Evolutionary conservation across 371 early-diverging fungal species (phyloP), one percentile per base, ranked within the genome.

Genomic region (Capniomyces stellatus): DNA sequence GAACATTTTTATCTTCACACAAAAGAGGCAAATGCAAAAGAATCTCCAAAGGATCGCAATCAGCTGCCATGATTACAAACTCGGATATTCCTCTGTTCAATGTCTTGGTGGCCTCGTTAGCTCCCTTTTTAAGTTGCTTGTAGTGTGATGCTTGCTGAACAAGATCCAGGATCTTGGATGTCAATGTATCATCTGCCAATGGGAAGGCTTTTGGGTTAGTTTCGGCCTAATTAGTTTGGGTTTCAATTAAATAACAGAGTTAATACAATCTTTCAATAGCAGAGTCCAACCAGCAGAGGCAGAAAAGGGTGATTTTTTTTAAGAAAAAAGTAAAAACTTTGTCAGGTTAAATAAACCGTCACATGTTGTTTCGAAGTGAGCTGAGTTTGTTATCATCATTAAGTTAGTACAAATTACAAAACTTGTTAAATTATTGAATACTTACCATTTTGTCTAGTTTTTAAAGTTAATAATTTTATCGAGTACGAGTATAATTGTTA

Each of bases 1-100:
- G 92, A 52, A 96, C 95, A 78, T 95, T 93, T 87, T 99, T 98
- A 74, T 98, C 98, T 77, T 98, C 98, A 77, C 99, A 98, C 57
- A 98, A 75, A 19, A 97, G 80, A 43, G 98, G 96, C 54, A 98
- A 71, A 75, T 98, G 93, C 49, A 94, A 79, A 51, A 96, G 76
- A 64, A 99, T 94, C 68, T 96, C 98, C 52, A 96, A 77, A 30
- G 99, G 99, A 71, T 89, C 89, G 54, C 93, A 81, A 74, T 98
- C 98, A 61, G 93, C 96, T 58, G 98, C 90, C 85, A 99, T 83
- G 63, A 99, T 81, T 63, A 98, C 92, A 71, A 98, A 93, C 75
- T 98, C 93, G 57, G 96, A 83, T 61, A 92, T 94, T 75, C 98
- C 98, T 66, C 98, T 89, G 83, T 98, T 98, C 46, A 99, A 79